phyloP scores from a whole-genome alignment of 257 asterid genomes.

The Henckelia pumila region DNA sequence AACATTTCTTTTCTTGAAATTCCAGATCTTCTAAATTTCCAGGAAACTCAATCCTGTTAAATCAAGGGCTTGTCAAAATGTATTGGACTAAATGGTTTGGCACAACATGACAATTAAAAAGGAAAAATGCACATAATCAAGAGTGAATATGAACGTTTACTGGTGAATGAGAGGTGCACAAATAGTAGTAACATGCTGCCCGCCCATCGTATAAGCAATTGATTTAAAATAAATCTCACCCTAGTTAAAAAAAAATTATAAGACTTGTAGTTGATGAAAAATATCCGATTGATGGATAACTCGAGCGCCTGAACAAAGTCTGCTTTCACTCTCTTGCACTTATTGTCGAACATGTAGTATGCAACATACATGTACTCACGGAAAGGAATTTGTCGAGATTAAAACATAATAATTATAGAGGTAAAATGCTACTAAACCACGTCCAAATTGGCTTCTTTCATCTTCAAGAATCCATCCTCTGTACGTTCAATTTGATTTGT shows the following conservation, averaged over 20 bases:
- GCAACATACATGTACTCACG: neutral
- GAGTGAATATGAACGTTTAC: neutral
- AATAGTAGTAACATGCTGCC: neutral
- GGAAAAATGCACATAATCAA: neutral
- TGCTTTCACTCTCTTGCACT: conserved; percentile 10
- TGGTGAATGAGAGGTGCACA: too few relatives aligned
- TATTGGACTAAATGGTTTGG: neutral
- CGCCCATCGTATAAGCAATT: neutral
- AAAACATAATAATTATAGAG: too few relatives aligned
- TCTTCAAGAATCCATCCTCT: neutral
- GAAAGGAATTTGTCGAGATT: too few relatives aligned
- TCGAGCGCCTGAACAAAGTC: neutral
- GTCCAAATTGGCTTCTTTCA: neutral
- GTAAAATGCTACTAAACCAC: neutral
- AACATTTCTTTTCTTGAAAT: conserved; percentile 23
- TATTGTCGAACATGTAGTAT: conserved; percentile 25
- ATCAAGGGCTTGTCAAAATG: conserved; percentile 2
- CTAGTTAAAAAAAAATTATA: neutral
- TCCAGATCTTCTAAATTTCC: neutral
- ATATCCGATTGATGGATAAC: too few relatives aligned
- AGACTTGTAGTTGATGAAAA: too few relatives aligned
- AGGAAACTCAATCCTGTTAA: neutral
- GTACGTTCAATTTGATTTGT: neutral
- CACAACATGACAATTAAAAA: neutral
- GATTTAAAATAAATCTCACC: neutral